Conservation (phyloP, 2,329 filamentous ascomycete species). For the Aureobasidium sp. region DNA sequence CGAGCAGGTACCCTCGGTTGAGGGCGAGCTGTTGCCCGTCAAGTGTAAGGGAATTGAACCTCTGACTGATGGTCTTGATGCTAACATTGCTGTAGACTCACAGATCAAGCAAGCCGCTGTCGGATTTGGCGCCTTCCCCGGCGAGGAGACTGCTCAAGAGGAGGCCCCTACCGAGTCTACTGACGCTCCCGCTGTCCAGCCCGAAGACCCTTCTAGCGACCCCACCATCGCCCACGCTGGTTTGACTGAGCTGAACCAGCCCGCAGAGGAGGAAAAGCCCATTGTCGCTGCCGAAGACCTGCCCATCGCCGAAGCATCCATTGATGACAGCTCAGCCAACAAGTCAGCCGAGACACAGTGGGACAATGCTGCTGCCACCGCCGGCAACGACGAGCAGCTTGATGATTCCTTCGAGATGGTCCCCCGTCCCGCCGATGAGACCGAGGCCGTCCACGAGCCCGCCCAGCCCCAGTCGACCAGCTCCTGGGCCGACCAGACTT, state of each 20-base stretch:
- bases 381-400: conserved; percentile 39
- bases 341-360: conserved; percentile 57
- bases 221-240: conserved; percentile 59
- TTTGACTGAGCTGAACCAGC: conserved; percentile 47
- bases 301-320: conserved; percentile 24
- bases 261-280: conserved; percentile 22
- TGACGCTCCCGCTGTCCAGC: conserved; percentile 30
- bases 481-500: conserved; percentile 75
- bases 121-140: conserved; percentile 45
- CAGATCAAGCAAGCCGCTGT: conserved; percentile 33
- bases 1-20: conserved; percentile 57
- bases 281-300: conserved; percentile 20
- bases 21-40: conserved; percentile 55
- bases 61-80: background rate
- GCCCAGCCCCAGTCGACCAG: conserved; percentile 53
- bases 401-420: conserved; percentile 69
- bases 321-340: conserved; percentile 36
- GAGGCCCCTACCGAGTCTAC: conserved; percentile 22
- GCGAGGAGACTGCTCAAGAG: conserved; percentile 42
- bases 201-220: conserved; percentile 39
- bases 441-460: conserved; percentile 53
- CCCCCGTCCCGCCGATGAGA: conserved; percentile 64
- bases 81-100: conserved; percentile 21
- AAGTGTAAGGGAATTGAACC: conserved; percentile 54
- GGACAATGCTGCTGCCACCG: conserved; percentile 50